These are phyloP conservation scores for Arthrobotrys sinensis DNA, from an alignment of 2,329 filamentous ascomycete species.

Conservation along the genomic window DNA sequence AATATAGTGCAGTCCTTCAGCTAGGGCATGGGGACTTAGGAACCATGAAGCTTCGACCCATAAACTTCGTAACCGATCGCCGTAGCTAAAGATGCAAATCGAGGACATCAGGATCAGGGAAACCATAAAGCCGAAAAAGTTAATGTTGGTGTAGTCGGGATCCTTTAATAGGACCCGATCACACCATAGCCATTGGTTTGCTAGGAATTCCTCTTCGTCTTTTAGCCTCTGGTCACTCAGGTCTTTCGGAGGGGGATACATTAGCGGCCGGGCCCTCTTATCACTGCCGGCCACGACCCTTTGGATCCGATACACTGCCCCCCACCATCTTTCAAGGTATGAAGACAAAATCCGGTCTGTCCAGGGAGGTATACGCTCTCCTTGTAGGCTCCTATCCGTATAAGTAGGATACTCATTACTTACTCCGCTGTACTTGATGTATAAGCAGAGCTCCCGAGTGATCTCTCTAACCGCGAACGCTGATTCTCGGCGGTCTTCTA, in stretches of 20 bases:
- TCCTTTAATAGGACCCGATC: neutral
- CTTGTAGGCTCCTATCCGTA: neutral
- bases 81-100: neutral
- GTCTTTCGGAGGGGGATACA: neutral
- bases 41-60: neutral
- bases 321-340: constrained; percentile 4
- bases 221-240: neutral
- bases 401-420: neutral
- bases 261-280: neutral
- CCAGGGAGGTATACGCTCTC: neutral
- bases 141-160: constrained; percentile 15
- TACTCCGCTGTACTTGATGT: neutral
- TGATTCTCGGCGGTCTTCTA: constrained; percentile 13
- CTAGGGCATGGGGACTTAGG: neutral
- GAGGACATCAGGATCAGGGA: neutral
- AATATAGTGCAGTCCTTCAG: neutral
- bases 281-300: neutral
- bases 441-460: neutral
- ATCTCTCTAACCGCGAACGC: neutral
- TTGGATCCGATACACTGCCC: constrained; percentile 5
- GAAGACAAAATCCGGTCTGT: neutral
- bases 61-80: neutral
- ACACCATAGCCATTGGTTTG: constrained; percentile 10
- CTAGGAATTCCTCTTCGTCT: constrained; percentile 4
- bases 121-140: constrained; percentile 2